Base-by-base conservation (phyloP, 495 filamentous ascomycete genomes). In the Podospora didyma region DNA sequence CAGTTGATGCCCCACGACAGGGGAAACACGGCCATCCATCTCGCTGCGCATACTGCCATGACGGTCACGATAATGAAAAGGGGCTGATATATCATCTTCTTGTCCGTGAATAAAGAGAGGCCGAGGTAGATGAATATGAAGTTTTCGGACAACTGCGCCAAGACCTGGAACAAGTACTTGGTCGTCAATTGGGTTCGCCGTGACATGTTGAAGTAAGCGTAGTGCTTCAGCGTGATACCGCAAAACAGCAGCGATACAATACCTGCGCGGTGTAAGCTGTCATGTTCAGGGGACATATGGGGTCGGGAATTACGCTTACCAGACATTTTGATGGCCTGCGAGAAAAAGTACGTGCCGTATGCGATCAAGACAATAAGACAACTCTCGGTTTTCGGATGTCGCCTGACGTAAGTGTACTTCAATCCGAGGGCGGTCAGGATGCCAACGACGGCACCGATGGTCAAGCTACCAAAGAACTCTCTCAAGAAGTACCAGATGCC, bases 201-300 rank as follows among this genome's bases (percentile, higher is more conserved):
- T 26, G 94, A 98, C 94, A 98, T 98, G 75, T 98, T 98, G 77
- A 96, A 97, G 76, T 98, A 98, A 42, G 94, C 94, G 65, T 98
- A 97, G 69, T 98, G 94, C 70, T 98, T 98, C 34, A 98, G 79
- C 7, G 94, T 96, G 57, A 98, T 98, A 28, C 94, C 94, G 70
- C 95, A 97, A 76, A 98, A 97, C 11, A 98, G 77, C 54, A 98
- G 81, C 17, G 94, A 94, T 52, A 98, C 94, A 62, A 98, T 98
- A 55, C 94, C 93, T 97, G 62, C 46, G 17, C n/a, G 52, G 48
- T 7, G 49, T 64, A 17, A 63, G 53, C 19, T 42, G 21, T 3
- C 26, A 31, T 31, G 26, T 31, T 31, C 26, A 19, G 12, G 16
- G 73, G 20, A 7, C 10, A 46, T 54, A 12, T 54, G 37, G 7